Base-by-base conservation (phyloP, 208 protist species). In the Naegleria lovaniensis region DNA sequence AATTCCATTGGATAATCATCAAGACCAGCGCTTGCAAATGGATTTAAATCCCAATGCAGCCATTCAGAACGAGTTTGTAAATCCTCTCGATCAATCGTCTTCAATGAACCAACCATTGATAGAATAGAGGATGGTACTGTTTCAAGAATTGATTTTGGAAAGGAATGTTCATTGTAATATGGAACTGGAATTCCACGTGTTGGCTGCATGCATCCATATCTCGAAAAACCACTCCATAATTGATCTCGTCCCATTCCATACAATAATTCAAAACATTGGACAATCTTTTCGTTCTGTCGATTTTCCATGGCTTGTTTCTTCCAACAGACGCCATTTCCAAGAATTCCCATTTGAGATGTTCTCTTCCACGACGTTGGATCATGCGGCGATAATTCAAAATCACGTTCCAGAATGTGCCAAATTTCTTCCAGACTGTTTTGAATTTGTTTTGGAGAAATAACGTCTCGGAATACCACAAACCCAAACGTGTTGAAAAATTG, bases 41-140 rank as follows among this genome's bases (percentile, higher is more conserved):
- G 85, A 39, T 88, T 88, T 29, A 88, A 43, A 41, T 79, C 86
- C 52, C 48, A 89, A 76, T 89, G 86, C 33, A 89, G 33, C 86
- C 52, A 89, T 9, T 76, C 19, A n/a, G 13, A 16, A 40, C 4
- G 1, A 25, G 76, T 84, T 84, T 40, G 36, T 5, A 11, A 84
- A 6, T 84, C 76, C 33, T 84, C 16, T 4, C 15, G 7, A 25
- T 84, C n/a, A n/a, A n/a, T n/a, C n/a, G n/a, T n/a, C n/a, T n/a
- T n/a, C n/a, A n/a, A 36, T n/a, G 9, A 36, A 11, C 19, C 5
- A 11, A 40, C 13, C 4, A 84, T 0, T 15, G 3, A 41, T 84
- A 1, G 1, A 40, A 5, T 40, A 25, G 36, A 41, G 4, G 5
- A 6, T 4, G n/a, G 3, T n/a, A n/a, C 58, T n/a, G 4, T 75